These are phyloP conservation scores for Leccinum fuscescens DNA, from an alignment of 1,284 basidiomycete species.

Conservation along the genomic window DNA sequence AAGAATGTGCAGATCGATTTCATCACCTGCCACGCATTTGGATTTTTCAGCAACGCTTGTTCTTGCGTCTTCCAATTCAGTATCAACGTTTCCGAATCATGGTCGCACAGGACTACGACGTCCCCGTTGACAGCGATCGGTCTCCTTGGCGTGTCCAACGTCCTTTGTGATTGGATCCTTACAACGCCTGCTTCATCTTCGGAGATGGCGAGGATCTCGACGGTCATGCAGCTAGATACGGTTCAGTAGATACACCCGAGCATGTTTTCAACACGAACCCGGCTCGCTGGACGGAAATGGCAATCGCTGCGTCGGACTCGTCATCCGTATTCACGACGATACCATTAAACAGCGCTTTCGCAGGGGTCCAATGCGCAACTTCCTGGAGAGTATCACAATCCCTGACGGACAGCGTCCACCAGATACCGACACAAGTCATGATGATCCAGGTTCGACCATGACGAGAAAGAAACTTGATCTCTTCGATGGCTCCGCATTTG, in stretches of 20 bases:
- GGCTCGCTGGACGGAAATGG: conserved; percentile 43
- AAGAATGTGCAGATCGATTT: conserved; percentile 6
- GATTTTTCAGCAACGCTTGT: conserved; percentile 46
- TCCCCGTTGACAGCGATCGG: conserved; percentile 50
- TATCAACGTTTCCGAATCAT: conserved; percentile 46
- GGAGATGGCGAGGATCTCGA: conserved; percentile 28
- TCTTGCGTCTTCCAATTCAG: conserved; percentile 50
- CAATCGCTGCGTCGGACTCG: conserved; percentile 45
- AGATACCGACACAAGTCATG: conserved; percentile 57
- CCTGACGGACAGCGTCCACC: conserved; percentile 55
- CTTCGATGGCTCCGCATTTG: conserved; percentile 44
- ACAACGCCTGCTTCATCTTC: conserved; percentile 8
- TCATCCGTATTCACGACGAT: conserved; percentile 48
- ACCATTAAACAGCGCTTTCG: conserved; percentile 49
- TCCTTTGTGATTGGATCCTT: conserved; percentile 10
- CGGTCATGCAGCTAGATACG: conserved; percentile 8
- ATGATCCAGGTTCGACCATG: conserved; percentile 43
- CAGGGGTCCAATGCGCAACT: conserved; percentile 50
- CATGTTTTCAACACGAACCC: conserved; percentile 34
- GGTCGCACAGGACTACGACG: conserved; percentile 51
- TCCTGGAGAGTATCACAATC: conserved; percentile 34
- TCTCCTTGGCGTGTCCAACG: conserved; percentile 37
- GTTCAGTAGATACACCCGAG: conserved; percentile 9
- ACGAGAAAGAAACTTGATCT: conserved; percentile 53
- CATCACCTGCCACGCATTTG: conserved; percentile 26